Evolutionary conservation across 176 grass and related monocot genomes (phyloP).

Genomic region (Canna indica): DNA sequence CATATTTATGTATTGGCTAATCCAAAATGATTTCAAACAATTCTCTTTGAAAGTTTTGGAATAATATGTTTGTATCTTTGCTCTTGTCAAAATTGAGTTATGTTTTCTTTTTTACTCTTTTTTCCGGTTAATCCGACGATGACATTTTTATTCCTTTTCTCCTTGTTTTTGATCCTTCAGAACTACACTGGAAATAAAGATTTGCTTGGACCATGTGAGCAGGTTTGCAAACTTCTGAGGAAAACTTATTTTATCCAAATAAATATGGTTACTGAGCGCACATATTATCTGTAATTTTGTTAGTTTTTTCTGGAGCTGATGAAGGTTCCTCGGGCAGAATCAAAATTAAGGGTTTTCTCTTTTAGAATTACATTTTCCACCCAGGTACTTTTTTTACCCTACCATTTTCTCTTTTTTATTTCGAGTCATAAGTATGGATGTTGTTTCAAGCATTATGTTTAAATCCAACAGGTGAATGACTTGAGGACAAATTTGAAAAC

Average conservation of each 20-base stretch:
- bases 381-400: slow-evolving; percentile 40
- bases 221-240: slow-evolving; percentile 39
- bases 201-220: slow-evolving; percentile 96
- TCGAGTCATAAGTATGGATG: not conserved
- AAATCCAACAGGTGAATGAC: slow-evolving; percentile 59
- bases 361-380: slow-evolving; percentile 85
- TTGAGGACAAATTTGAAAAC: slow-evolving; percentile 58
- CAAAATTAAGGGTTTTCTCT: slow-evolving; percentile 92
- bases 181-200: slow-evolving; percentile 76
- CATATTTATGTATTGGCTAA: not conserved
- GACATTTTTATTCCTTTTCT: not conserved
- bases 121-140: not conserved
- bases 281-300: slow-evolving; percentile 12
- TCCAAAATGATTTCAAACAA: not conserved
- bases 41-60: not conserved
- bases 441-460: slow-evolving; percentile 15
- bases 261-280: slow-evolving; percentile 22
- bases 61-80: slow-evolving; percentile 3
- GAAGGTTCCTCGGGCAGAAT: slow-evolving; percentile 92
- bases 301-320: slow-evolving; percentile 98
- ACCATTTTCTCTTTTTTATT: slow-evolving; percentile 5
- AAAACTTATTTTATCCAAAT: slow-evolving; percentile 15
- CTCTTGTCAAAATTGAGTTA: not conserved
- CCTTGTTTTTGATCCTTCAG: slow-evolving; percentile 26
- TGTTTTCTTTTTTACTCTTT: not conserved